A percentile compares a stretch with the other conserved stretches of the same genome.
phyloP scores from a whole-genome alignment of 2,329 filamentous ascomycete species.

The Scedosporium aurantiacum region DNA sequence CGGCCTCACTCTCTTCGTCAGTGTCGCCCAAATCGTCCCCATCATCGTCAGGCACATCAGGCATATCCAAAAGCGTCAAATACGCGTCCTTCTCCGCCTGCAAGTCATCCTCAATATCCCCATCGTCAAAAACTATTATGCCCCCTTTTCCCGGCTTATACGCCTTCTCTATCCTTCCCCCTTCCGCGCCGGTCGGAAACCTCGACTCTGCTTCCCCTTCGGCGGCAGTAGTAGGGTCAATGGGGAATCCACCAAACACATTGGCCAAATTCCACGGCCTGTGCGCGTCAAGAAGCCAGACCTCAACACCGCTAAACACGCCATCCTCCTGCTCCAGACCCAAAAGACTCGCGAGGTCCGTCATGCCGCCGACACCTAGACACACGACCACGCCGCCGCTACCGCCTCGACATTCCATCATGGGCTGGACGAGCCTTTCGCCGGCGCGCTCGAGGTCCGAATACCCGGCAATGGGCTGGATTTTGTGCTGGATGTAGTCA shows the following conservation, averaged over 20 bases:
- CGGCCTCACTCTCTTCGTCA: conserved; percentile 39
- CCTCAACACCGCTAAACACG: conserved; percentile 72
- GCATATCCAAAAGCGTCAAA: conserved; percentile 79
- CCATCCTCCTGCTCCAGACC: conserved; percentile 60
- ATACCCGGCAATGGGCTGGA: conserved; percentile 89
- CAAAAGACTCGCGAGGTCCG: conserved; percentile 72
- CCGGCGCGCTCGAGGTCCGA: conserved; percentile 74
- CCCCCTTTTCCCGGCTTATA: conserved; percentile 77
- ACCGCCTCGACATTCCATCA: conserved; percentile 77
- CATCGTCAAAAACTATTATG: conserved; percentile 90
- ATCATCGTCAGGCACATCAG: conserved; percentile 71
- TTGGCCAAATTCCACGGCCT: conserved; percentile 93
- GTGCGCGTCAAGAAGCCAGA: conserved; percentile 88
- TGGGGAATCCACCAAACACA: conserved; percentile 67
- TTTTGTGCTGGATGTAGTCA: conserved; percentile 96
- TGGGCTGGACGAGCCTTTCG: conserved; percentile 66
- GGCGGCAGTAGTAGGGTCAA: conserved; percentile 36
- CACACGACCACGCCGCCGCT: conserved; percentile 84
- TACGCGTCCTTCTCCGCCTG: conserved; percentile 68
- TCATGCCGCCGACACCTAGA: conserved; percentile 81
- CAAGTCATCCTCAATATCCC: conserved; percentile 82
- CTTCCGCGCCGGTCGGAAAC: conserved; percentile 55
- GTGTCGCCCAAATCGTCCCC: conserved; percentile 50
- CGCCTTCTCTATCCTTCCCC: conserved; percentile 57
- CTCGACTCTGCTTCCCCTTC: conserved; percentile 34